Base-by-base conservation (phyloP, 495 filamentous ascomycete genomes). In the Margaritispora aquatica region DNA sequence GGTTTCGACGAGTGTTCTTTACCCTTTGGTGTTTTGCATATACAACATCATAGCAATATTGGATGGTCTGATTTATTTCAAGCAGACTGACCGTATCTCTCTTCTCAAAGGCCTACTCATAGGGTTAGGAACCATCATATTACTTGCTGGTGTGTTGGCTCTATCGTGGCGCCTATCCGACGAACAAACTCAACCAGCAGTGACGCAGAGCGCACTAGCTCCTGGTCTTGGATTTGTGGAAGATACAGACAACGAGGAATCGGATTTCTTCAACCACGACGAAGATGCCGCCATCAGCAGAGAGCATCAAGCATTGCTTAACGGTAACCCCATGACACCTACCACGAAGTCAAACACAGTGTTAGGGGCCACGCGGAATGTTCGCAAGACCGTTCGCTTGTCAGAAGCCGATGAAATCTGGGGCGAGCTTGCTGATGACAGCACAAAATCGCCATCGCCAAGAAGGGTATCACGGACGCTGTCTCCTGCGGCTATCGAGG, bases 1-100 rank as follows among this genome's bases (percentile, higher is more conserved):
- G 41, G 91, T 93, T 71, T 96, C 91, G 54, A 97, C 94, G 19
- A 96, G 90, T 73, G 84, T 99, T 52, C 82, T 99, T 64, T 99
- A 99, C 75, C 94, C 94, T 5, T 88, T 97, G 66, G 91, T 97
- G 34, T 99, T 99, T 74, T 99, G 94, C 82, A 86, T 97, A 62
- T 99, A 97, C 77, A 99, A 99, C 78, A 96, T 99, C 64, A 93
- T 96, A 62, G 95, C 94, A 59, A 99, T 97, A 63, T 76, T 97
- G 60, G 95, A 99, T 73, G 94, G 94, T 19, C 77, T 99, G 54
- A 94, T 99, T 54, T 99, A 99, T 72, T 99, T 97, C 76, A 81
- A 83, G 50, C 95, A 99, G 73, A 86, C 87, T 26, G 85, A 88
- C 29, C 82, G 89, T 54, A 82, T 99, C 44, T 78, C 83, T 19